phyloP scores from a whole-genome alignment of 2,329 filamentous ascomycete species.

The Fusarium bactridioides region DNA sequence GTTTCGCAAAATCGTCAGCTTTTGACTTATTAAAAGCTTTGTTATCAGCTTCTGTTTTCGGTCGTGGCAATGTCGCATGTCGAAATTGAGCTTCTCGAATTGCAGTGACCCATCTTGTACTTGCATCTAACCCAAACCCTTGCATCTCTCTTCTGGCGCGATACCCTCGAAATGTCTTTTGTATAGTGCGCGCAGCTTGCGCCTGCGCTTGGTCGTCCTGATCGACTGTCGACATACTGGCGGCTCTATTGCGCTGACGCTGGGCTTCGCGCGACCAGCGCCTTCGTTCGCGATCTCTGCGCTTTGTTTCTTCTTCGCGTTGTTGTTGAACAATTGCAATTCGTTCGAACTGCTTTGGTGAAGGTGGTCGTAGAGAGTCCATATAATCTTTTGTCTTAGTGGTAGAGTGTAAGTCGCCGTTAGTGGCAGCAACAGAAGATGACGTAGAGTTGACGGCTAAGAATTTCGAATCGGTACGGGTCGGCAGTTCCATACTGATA shows the following conservation, averaged over 20 bases:
- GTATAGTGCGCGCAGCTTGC: slow-evolving; percentile 65
- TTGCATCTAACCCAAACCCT: slow-evolving; percentile 74
- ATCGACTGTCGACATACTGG: slow-evolving; percentile 12
- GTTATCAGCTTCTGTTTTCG: slow-evolving; percentile 34
- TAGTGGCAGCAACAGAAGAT: slow-evolving; percentile 4
- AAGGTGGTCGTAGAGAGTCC: slow-evolving; percentile 59
- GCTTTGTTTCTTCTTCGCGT: slow-evolving; percentile 55
- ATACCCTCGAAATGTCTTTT: slow-evolving; percentile 82
- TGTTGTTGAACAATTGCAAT: slow-evolving; percentile 59
- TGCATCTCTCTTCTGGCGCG: slow-evolving; percentile 73
- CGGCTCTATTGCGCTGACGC: slow-evolving; percentile 26
- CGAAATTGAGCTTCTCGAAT: slow-evolving; percentile 64
- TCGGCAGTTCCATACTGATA: not conserved
- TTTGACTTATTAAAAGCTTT: slow-evolving; percentile 4
- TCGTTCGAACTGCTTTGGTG: slow-evolving; percentile 55
- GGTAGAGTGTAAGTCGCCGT: slow-evolving; percentile 7
- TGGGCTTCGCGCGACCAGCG: slow-evolving; percentile 48
- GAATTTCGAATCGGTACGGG: slow-evolving; percentile 18
- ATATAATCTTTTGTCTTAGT: slow-evolving; percentile 55
- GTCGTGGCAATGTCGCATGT: slow-evolving; percentile 57
- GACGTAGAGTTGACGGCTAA: slow-evolving; percentile 27
- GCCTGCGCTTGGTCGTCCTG: slow-evolving; percentile 45
- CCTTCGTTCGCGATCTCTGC: slow-evolving; percentile 49
- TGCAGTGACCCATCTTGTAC: slow-evolving; percentile 75
- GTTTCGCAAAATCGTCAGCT: slow-evolving; percentile 7